A percentile compares a stretch with the other conserved stretches of the same genome.
Evolutionary conservation across 306 rosid genomes (phyloP).

Genomic region (Neltuma alba): DNA sequence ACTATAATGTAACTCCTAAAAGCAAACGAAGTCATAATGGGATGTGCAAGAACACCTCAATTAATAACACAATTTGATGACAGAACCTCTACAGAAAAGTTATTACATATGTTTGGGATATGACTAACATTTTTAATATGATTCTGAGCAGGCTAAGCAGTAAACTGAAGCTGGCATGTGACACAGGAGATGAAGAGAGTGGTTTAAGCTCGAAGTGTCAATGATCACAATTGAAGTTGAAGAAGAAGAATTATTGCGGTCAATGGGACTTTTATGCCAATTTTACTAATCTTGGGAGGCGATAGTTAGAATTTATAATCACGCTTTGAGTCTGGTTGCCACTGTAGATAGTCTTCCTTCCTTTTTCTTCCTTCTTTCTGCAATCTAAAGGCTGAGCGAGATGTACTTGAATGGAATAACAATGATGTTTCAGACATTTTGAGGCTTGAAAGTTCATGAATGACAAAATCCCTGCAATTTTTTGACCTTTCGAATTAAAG

Average conservation of each 20-base stretch:
- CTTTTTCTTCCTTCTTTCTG: not conserved
- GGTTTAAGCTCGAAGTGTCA: conserved; percentile 15
- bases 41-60: not conserved
- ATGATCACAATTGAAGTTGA: conserved; percentile 21
- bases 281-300: conserved; percentile 15
- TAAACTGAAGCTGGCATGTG: conserved; percentile 34
- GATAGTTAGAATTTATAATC: conserved; percentile 3
- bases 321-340: conserved; percentile 24
- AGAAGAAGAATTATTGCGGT: conserved; percentile 13
- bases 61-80: not conserved
- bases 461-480: not conserved
- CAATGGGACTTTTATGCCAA: not conserved
- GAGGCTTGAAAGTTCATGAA: not conserved
- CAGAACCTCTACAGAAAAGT: not conserved
- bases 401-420: not conserved
- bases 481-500: not conserved
- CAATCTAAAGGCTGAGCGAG: conserved; percentile 19
- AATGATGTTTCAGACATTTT: not conserved
- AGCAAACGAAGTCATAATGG: not conserved
- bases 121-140: conserved; percentile 23
- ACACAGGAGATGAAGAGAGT: conserved; percentile 6
- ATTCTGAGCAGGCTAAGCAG: conserved; percentile 62
- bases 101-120: not conserved
- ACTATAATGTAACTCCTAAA: not conserved
- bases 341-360: conserved; percentile 5